Evolutionary conservation across 805 yeast genomes (phyloP).

Genomic region (Candida takata): DNA sequence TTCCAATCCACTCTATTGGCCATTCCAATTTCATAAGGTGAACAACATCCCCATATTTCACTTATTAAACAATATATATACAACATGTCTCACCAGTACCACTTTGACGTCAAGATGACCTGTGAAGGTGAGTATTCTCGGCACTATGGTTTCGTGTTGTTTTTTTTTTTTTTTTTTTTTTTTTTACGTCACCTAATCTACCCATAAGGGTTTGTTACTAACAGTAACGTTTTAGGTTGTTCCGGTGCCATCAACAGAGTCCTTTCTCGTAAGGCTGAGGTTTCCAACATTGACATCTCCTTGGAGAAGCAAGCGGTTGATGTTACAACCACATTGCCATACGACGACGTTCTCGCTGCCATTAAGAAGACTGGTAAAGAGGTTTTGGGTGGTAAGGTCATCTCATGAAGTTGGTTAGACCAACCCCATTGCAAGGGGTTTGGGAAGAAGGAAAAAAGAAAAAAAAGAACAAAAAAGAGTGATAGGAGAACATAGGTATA

Average conservation of each 20-base stretch:
- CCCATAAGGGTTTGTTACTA: background rate
- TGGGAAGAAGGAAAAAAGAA: too few relatives aligned
- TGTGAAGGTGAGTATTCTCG: constrained; percentile 48
- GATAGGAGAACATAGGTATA: too few relatives aligned
- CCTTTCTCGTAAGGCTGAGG: constrained; percentile 64
- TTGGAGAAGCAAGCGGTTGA: constrained; percentile 77
- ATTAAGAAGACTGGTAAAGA: constrained; percentile 90
- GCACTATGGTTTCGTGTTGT: background rate
- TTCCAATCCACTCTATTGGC: too few relatives aligned
- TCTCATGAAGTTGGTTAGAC: too few relatives aligned
- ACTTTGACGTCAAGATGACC: constrained; percentile 76
- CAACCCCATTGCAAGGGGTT: too few relatives aligned
- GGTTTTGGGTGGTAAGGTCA: constrained; percentile 55
- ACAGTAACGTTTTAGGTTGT: constrained; percentile 44
- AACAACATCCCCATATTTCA: too few relatives aligned
- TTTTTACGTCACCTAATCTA: too few relatives aligned
- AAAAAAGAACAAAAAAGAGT: too few relatives aligned
- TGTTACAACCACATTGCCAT: constrained; percentile 58
- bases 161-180: too few relatives aligned
- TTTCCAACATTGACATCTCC: constrained; percentile 63
- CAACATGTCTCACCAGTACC: constrained; percentile 47
- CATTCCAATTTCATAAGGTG: too few relatives aligned
- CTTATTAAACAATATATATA: too few relatives aligned
- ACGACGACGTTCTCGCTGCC: constrained; percentile 72
- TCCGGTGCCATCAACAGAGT: constrained; percentile 81